Conservation (phyloP, 441 rosid genomes). For the Syzygium syzygioides region DNA sequence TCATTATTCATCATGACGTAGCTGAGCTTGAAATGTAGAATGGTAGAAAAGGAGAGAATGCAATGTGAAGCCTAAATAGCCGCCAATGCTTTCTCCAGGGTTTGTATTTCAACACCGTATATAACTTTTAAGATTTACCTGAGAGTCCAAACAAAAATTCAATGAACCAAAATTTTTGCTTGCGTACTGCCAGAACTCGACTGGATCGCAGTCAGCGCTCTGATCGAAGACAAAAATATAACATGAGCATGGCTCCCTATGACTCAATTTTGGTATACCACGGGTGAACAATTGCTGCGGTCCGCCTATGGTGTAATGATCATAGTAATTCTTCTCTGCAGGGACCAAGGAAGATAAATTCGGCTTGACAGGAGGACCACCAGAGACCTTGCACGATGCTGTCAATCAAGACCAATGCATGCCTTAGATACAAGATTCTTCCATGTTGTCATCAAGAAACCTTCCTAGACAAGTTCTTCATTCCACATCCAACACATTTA, state of each 20-base stretch:
- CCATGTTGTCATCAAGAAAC: conserved; percentile 25
- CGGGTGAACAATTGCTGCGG: neutral
- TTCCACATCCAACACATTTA: conserved; percentile 67
- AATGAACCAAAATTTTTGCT: neutral
- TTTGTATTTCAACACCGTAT: neutral
- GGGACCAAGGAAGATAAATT: neutral
- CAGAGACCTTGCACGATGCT: neutral
- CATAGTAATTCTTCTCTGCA: neutral
- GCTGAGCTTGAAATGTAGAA: neutral
- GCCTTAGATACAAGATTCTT: neutral
- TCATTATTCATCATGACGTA: neutral
- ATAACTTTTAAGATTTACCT: neutral
- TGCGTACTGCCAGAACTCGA: neutral
- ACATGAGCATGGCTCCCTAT: neutral
- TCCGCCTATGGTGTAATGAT: neutral
- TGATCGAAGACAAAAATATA: neutral
- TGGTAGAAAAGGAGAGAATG: neutral
- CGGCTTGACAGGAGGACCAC: neutral
- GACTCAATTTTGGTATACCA: neutral
- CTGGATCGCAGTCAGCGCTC: neutral
- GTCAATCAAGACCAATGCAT: neutral
- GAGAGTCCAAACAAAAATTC: neutral
- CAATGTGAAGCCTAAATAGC: neutral
- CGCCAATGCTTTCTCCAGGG: neutral
- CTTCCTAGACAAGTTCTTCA: conserved; percentile 70